Conservation (phyloP, 2,329 filamentous ascomycete genomes). For the Talaromyces sp. region DNA sequence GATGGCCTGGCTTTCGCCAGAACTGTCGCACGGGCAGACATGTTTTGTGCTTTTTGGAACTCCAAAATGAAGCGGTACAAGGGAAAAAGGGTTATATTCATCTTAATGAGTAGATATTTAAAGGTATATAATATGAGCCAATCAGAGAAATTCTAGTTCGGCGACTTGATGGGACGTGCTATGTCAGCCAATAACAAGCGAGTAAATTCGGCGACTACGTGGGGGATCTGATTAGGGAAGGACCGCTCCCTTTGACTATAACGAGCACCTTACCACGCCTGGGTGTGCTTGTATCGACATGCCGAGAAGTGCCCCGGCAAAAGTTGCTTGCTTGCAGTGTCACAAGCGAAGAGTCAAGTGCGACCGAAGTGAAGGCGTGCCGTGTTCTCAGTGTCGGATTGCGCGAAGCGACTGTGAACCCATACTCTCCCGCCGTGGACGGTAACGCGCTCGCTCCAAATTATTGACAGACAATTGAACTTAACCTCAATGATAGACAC, state of each 20-base stretch:
- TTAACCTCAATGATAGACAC: not conserved
- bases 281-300: not conserved
- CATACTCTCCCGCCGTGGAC: conserved; percentile 15
- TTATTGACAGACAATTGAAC: not conserved
- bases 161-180: not conserved
- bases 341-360: conserved; percentile 17
- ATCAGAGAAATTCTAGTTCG: not conserved
- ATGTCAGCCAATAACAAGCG: not conserved
- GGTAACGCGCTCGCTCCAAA: conserved; percentile 9
- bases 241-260: not conserved
- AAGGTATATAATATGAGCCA: not conserved
- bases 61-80: not conserved
- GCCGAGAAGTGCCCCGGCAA: conserved; percentile 8
- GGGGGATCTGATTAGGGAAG: not conserved
- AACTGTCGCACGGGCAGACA: not conserved
- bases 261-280: not conserved
- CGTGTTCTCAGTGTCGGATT: conserved; percentile 14
- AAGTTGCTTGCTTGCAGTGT: conserved; percentile 14
- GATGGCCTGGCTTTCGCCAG: not conserved
- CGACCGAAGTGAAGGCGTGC: conserved; percentile 11
- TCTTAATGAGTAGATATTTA: not conserved
- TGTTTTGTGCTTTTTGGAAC: not conserved
- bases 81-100: not conserved
- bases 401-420: conserved; percentile 10
- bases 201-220: not conserved